phyloP scores from a whole-genome alignment of 768 basidiomycete species.

The Boletus rubroflammeus region DNA sequence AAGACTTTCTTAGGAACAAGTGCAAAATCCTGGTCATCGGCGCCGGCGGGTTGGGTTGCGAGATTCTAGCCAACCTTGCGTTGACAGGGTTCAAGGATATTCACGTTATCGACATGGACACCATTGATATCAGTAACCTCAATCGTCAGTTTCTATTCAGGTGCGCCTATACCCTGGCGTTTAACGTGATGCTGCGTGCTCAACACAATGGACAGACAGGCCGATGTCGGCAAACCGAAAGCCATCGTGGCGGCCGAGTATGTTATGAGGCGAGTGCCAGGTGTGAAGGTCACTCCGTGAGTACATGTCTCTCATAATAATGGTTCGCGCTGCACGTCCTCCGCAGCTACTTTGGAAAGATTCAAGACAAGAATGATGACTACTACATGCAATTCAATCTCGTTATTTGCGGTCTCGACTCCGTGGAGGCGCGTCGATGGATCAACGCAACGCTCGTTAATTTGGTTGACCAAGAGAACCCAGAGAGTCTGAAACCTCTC shows the following conservation, averaged over 20 bases:
- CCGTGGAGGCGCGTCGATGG: slow-evolving; percentile 96
- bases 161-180: slow-evolving; percentile 37
- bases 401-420: slow-evolving; percentile 95
- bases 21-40: slow-evolving; percentile 97
- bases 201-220: slow-evolving; percentile 46
- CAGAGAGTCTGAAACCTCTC: slow-evolving; percentile 91
- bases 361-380: slow-evolving; percentile 93
- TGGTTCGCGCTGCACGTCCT: slow-evolving; percentile 8
- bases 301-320: slow-evolving; percentile 29
- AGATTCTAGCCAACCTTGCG: slow-evolving; percentile 95
- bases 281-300: slow-evolving; percentile 95
- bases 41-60: slow-evolving; percentile 95
- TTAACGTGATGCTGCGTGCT: neutral
- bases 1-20: slow-evolving; percentile 74
- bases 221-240: slow-evolving; percentile 93
- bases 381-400: slow-evolving; percentile 98
- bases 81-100: slow-evolving; percentile 97
- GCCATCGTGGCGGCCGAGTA: slow-evolving; percentile 93
- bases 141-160: slow-evolving; percentile 98
- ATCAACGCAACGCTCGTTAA: slow-evolving; percentile 97
- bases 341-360: slow-evolving; percentile 88
- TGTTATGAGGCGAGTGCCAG: slow-evolving; percentile 94
- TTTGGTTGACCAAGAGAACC: slow-evolving; percentile 88
- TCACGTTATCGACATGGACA: slow-evolving; percentile 99
- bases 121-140: slow-evolving; percentile 97